phyloP scores from a whole-genome alignment of 257 asterid species.

The Knoxia roxburghii region DNA sequence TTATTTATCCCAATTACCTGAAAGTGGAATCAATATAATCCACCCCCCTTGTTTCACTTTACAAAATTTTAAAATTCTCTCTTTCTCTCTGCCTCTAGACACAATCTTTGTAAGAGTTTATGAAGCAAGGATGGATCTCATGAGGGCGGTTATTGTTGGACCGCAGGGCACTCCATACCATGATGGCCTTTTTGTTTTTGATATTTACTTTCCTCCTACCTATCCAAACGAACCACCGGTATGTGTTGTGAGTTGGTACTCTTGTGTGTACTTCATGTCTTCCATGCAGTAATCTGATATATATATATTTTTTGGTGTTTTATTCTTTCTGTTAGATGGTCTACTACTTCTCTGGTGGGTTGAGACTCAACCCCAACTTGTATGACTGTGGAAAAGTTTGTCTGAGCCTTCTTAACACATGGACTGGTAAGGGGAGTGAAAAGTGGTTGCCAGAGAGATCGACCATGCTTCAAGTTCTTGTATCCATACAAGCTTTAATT shows the following conservation, averaged over 20 bases:
- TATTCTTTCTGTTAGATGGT: slow-evolving; percentile 32
- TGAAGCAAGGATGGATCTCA: slow-evolving; percentile 55
- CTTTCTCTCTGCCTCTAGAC: slow-evolving; percentile 25
- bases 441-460: slow-evolving; percentile 46
- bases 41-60: background rate
- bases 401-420: slow-evolving; percentile 54
- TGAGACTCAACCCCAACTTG: slow-evolving; percentile 51
- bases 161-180: slow-evolving; percentile 63
- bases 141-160: slow-evolving; percentile 53
- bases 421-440: slow-evolving; percentile 47
- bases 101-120: slow-evolving; percentile 44
- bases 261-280: slow-evolving; percentile 1
- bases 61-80: background rate
- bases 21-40: background rate
- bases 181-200: slow-evolving; percentile 54
- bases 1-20: background rate
- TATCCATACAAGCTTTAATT: slow-evolving; percentile 51
- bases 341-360: slow-evolving; percentile 49
- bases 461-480: slow-evolving; percentile 55
- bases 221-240: slow-evolving; percentile 51
- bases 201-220: slow-evolving; percentile 37
- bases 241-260: slow-evolving; percentile 12
- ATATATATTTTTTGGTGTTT: background rate
- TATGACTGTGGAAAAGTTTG: slow-evolving; percentile 59
- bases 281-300: background rate